Base-by-base conservation (phyloP, 2,329 filamentous ascomycete genomes). In the Xylaria sp. region DNA sequence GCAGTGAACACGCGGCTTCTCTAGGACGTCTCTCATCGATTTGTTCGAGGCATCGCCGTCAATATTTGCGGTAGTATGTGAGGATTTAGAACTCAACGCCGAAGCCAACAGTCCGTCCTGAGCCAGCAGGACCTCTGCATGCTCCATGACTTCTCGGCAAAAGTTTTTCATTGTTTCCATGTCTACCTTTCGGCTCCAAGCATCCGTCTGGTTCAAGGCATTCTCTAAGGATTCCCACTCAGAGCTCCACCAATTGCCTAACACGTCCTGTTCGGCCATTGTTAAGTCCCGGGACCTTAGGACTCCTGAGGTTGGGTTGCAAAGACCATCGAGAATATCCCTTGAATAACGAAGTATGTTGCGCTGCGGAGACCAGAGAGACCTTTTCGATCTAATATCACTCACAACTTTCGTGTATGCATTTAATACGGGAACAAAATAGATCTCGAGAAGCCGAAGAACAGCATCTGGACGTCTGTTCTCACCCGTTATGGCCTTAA, bases 141-240 rank as follows among this genome's bases (percentile, higher is more conserved):
- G 92, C 75, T 98, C 94, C 89, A 99, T 99, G 15, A 93, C 92
- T 77, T 97, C 94, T 73, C 96, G 91, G 78, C 94, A 98, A 76
- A 98, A 98, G 66, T 97, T 91, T 75, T 94, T 91, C 93, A 99
- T 94, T 63, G 89, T 85, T 23, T 85, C 81, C 78, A 94, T 96
- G 60, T 95, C 91, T 67, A 93, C 89, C 3, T 87, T 87, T 15
- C 88, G 84, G 72, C 93, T 94, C 96, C 96, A 99, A 12, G 84
- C 83, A 77, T 97, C 94, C 2, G 94, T 97, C 69, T 91, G 90
- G 51, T 89, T 85, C 76, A 98, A 98, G 18, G 95, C 92, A 65
- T 91, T 90, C 51, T 91, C 91, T 52, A 98, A 85, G 55, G 90
- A 90, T 66, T 88, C 87, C 97, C 97, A 99, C 74, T 94, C 88